Conservation (phyloP, 1,284 basidiomycete genomes). For the Marasmius sp. region DNA sequence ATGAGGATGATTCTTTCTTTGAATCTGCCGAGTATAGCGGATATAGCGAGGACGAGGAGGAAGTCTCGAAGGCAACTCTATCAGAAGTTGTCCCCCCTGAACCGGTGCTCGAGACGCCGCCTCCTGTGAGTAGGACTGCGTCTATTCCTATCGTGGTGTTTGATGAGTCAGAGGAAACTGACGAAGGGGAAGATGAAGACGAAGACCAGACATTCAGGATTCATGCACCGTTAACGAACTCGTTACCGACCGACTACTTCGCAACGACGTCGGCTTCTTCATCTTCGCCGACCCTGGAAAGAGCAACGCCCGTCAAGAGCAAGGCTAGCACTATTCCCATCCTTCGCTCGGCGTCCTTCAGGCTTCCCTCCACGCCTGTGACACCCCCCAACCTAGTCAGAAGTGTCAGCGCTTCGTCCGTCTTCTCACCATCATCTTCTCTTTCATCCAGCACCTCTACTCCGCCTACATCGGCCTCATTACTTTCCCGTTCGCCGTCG, state of each 20-base stretch:
- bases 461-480: conserved; percentile 26
- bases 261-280: conserved; percentile 24
- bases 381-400: conserved; percentile 22
- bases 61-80: conserved; percentile 12
- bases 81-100: background rate
- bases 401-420: conserved; percentile 16
- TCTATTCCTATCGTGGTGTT: conserved; percentile 3
- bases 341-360: conserved; percentile 6
- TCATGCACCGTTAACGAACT: background rate
- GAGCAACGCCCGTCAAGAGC: background rate
- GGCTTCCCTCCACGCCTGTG: conserved; percentile 5
- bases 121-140: conserved; percentile 1
- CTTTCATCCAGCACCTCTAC: conserved; percentile 45
- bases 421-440: conserved; percentile 42
- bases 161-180: conserved; percentile 3
- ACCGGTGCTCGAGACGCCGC: background rate
- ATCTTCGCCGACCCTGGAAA: conserved; percentile 21
- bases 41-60: conserved; percentile 26
- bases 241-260: conserved; percentile 5
- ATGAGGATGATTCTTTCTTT: conserved; percentile 19
- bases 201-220: background rate
- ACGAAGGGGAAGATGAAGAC: conserved; percentile 3
- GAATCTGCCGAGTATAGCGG: background rate
- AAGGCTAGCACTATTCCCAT: background rate
- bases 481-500: conserved; percentile 13